phyloP scores from a whole-genome alignment of 257 asterid species.

The Cinchona pubescens region DNA sequence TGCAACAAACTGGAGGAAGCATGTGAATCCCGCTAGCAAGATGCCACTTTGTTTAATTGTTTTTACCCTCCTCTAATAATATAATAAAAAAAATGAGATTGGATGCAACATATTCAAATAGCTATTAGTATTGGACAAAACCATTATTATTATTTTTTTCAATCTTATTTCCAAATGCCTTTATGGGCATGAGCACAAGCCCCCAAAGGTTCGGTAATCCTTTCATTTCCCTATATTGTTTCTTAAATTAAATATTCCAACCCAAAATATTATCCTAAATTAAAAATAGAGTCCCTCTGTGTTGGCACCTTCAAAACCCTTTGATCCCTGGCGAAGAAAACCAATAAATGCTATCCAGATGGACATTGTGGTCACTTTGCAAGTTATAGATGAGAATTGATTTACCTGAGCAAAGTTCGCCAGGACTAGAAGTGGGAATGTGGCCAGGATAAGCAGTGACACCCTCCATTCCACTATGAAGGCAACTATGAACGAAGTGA shows the following conservation, averaged over 20 bases:
- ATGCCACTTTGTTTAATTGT: constrained; percentile 36
- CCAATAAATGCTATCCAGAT: neutral
- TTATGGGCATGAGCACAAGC: neutral
- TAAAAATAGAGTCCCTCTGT: neutral
- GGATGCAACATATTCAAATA: constrained; percentile 46
- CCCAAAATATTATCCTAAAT: neutral
- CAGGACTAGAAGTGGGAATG: constrained; percentile 93
- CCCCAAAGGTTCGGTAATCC: neutral
- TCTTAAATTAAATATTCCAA: neutral
- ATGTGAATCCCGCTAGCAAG: constrained; percentile 44
- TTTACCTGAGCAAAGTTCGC: constrained; percentile 99
- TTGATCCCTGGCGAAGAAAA: neutral
- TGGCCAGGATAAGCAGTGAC: constrained; percentile 74
- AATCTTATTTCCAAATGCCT: neutral
- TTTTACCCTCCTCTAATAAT: constrained; percentile 38
- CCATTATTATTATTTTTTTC: neutral
- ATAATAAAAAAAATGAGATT: constrained; percentile 22
- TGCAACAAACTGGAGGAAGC: constrained; percentile 40
- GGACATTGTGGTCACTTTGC: neutral
- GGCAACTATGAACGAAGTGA: constrained; percentile 93
- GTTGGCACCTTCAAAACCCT: neutral
- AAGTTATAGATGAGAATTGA: constrained; percentile 1
- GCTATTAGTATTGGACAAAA: constrained; percentile 1
- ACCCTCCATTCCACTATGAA: constrained; percentile 99
- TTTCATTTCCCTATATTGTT: neutral